Conservation (phyloP, 108 stramenopile genomes). For the Aurantiochytrium sp. region DNA sequence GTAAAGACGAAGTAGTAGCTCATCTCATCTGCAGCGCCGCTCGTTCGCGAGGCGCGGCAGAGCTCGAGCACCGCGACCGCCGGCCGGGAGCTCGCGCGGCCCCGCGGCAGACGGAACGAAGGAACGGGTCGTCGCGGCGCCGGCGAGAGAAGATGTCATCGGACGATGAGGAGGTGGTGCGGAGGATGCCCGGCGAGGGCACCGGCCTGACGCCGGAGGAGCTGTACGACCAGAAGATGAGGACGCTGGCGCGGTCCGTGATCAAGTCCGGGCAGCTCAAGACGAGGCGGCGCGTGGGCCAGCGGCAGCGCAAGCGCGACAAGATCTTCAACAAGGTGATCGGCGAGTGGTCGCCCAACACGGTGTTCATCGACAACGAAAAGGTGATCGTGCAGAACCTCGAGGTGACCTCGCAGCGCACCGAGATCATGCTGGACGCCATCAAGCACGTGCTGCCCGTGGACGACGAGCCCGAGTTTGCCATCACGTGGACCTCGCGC, state of each 20-base stretch:
- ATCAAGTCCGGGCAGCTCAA: constrained; percentile 4
- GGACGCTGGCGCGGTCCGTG: neutral
- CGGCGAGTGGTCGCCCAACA: constrained; percentile 25
- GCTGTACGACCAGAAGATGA: neutral
- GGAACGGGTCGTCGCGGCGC: too few relatives aligned
- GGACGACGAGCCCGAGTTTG: neutral
- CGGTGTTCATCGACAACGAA: constrained; percentile 23
- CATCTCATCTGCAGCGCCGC: too few relatives aligned
- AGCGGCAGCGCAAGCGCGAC: constrained; percentile 20
- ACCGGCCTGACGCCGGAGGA: neutral
- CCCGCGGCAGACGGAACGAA: too few relatives aligned
- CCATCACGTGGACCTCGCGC: neutral
- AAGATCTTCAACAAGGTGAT: constrained; percentile 27
- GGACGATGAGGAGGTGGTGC: neutral
- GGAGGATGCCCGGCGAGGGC: neutral
- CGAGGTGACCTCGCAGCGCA: neutral
- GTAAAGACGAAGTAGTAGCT: too few relatives aligned
- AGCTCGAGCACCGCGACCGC: too few relatives aligned
- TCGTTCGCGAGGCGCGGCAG: too few relatives aligned
- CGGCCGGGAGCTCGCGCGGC: too few relatives aligned
- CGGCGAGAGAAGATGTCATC: too few relatives aligned
- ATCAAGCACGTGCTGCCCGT: constrained; percentile 3
- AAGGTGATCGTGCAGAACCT: constrained; percentile 24
- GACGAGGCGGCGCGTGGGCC: constrained; percentile 23
- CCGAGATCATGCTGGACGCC: neutral